Conservation (phyloP, 176 grass and related monocot species). For the Eragrostis nindensis region DNA sequence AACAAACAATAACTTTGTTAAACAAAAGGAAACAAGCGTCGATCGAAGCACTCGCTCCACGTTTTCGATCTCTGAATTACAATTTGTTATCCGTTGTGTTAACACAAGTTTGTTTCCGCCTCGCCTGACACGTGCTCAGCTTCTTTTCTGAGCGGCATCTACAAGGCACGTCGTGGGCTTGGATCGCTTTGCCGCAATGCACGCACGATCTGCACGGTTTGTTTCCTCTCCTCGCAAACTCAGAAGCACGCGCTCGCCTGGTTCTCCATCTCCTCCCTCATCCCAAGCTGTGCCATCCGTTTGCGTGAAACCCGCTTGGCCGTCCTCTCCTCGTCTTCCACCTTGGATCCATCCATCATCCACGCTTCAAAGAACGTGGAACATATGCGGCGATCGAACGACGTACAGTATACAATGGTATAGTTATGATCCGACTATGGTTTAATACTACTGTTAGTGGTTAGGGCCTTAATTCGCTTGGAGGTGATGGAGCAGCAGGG, state of each 20-base stretch:
- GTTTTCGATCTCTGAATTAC: no score
- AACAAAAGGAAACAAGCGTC: no score
- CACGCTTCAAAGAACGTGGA: background rate
- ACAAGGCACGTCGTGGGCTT: no score
- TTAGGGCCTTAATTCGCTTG: background rate
- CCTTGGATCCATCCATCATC: no score
- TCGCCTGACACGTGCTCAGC: no score
- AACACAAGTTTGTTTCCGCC: no score
- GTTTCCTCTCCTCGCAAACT: background rate
- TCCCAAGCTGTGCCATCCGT: background rate
- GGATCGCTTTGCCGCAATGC: no score
- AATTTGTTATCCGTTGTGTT: no score
- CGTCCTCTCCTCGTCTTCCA: background rate
- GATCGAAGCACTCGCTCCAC: no score
- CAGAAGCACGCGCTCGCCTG: background rate
- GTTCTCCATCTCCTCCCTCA: background rate
- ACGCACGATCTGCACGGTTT: background rate
- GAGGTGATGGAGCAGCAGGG: background rate
- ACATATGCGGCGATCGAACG: background rate
- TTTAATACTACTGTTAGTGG: background rate
- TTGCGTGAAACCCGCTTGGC: background rate
- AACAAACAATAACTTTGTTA: no score
- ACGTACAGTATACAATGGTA: background rate
- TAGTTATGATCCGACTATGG: background rate
- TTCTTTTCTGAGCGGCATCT: no score